A percentile compares a stretch with the other conserved stretches of the same genome.
phyloP scores from a whole-genome alignment of 2,329 filamentous ascomycete species.

The Stenocarpella maydis region DNA sequence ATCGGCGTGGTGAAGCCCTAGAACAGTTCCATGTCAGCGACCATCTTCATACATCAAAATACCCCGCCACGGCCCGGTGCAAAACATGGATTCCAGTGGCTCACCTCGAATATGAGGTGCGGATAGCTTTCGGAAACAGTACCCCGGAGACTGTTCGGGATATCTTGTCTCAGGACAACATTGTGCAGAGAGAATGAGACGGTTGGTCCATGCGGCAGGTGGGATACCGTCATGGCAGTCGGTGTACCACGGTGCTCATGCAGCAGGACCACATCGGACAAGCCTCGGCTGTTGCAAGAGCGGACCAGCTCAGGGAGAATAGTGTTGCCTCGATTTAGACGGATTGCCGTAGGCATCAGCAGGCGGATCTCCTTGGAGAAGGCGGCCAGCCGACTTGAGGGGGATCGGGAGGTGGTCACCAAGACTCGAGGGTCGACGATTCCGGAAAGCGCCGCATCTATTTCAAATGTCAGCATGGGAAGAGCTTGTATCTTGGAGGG shows the following conservation, averaged over 20 bases:
- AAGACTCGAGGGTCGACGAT: slow-evolving; percentile 88
- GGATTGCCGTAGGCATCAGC: slow-evolving; percentile 83
- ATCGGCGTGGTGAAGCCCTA: slow-evolving; percentile 80
- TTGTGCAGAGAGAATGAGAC: slow-evolving; percentile 90
- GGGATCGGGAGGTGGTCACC: slow-evolving; percentile 89
- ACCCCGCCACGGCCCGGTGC: too few relatives aligned
- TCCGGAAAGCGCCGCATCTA: slow-evolving; percentile 78
- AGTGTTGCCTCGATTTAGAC: slow-evolving; percentile 90
- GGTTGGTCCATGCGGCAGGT: slow-evolving; percentile 88
- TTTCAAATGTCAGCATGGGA: neutral
- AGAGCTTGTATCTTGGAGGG: neutral
- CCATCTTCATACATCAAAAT: too few relatives aligned
- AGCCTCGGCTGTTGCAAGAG: slow-evolving; percentile 79
- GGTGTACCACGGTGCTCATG: slow-evolving; percentile 95
- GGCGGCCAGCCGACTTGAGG: slow-evolving; percentile 82
- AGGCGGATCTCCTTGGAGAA: slow-evolving; percentile 82
- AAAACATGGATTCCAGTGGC: neutral
- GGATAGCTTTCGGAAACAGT: slow-evolving; percentile 82
- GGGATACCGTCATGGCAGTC: slow-evolving; percentile 85
- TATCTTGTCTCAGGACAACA: slow-evolving; percentile 90
- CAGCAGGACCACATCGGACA: slow-evolving; percentile 85
- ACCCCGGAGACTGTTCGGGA: slow-evolving; percentile 85
- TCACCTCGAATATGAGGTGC: slow-evolving; percentile 85
- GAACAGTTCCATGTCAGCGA: slow-evolving; percentile 1
- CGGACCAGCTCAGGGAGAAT: slow-evolving; percentile 85